phyloP scores from a whole-genome alignment of 257 asterid genomes.

The Jasminum sambac region DNA sequence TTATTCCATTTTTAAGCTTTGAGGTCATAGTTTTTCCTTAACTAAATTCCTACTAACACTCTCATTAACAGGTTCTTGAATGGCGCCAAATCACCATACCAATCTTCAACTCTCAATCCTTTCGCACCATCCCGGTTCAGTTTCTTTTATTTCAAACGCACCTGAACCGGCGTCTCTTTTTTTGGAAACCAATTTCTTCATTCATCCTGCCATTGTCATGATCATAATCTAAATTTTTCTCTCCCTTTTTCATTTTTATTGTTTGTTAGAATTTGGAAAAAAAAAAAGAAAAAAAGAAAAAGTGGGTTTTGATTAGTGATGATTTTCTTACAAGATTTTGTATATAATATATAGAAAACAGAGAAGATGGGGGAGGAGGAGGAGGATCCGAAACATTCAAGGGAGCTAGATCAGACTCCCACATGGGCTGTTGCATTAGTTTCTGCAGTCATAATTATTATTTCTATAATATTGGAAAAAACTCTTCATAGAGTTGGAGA shows the following conservation, averaged over 20 bases:
- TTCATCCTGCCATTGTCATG: neutral
- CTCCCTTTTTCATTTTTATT: too few species aligned
- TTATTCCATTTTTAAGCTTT: neutral
- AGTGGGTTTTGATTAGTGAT: neutral
- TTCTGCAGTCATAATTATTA: constrained; percentile 52
- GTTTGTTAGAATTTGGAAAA: neutral
- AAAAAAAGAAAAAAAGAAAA: neutral
- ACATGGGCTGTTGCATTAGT: constrained; percentile 87
- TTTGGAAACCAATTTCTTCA: neutral
- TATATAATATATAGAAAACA: neutral
- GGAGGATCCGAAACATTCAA: constrained; percentile 24
- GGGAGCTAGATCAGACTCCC: constrained; percentile 45
- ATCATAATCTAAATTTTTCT: neutral
- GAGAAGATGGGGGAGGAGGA: constrained; percentile 17
- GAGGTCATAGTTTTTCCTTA: constrained; percentile 1
- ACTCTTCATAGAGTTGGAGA: constrained; percentile 49
- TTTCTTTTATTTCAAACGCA: neutral
- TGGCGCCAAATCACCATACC: neutral
- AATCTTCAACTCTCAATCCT: neutral
- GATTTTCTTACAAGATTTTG: neutral
- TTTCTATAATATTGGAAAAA: constrained; percentile 67
- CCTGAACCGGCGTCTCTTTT: neutral
- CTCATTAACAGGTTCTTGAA: constrained; percentile 6
- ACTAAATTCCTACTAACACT: constrained; percentile 10
- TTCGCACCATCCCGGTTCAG: constrained; percentile 8